These are phyloP conservation scores for Termitomyces sp. DNA, from an alignment of 768 basidiomycete species.

Conservation along the genomic window DNA sequence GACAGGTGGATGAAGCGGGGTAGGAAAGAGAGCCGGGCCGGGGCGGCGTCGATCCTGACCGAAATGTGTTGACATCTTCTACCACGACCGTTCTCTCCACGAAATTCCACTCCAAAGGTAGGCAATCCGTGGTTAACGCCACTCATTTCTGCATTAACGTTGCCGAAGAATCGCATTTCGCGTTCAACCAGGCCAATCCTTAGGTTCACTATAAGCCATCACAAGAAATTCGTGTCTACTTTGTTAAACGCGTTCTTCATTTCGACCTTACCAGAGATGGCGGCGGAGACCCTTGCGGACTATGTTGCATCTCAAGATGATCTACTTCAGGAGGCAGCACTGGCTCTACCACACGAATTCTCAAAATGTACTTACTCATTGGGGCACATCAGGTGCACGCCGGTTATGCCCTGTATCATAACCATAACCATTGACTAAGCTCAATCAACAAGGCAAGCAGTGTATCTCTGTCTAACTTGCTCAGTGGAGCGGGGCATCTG, in stretches of 20 bases:
- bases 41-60: background rate
- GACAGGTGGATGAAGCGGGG: background rate
- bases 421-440: constrained; percentile 8
- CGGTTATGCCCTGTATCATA: background rate
- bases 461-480: constrained; percentile 79
- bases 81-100: background rate
- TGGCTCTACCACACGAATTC: constrained; percentile 60
- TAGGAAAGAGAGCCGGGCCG: background rate
- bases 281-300: constrained; percentile 32
- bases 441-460: constrained; percentile 50
- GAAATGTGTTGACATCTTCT: background rate
- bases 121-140: background rate
- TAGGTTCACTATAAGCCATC: background rate
- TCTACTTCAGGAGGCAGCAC: constrained; percentile 43
- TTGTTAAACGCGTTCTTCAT: background rate
- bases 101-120: background rate
- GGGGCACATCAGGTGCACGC: constrained; percentile 43
- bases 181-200: background rate
- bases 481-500: constrained; percentile 64
- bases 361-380: constrained; percentile 58
- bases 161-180: background rate
- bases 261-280: background rate
- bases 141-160: background rate
- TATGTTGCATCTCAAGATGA: constrained; percentile 42
- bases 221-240: background rate